Conservation (phyloP, 305 asterid genomes). For the Fraxinus platypoda region DNA sequence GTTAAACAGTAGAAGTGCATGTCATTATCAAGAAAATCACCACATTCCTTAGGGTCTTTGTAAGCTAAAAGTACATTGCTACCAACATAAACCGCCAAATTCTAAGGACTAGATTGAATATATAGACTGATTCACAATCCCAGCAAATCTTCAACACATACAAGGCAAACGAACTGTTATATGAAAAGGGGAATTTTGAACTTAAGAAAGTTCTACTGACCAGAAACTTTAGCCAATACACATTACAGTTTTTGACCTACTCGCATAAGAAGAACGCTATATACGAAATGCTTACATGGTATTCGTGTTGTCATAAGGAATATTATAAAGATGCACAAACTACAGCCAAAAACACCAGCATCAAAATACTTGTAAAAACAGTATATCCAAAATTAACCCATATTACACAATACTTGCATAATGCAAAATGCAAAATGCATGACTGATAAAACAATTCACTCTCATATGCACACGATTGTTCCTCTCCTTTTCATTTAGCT, state of each 20-base stretch:
- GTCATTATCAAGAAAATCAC: background rate
- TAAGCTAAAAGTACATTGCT: background rate
- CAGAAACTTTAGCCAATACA: background rate
- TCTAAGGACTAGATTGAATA: background rate
- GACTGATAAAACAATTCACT: background rate
- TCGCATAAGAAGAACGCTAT: background rate
- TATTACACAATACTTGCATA: background rate
- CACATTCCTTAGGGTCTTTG: background rate
- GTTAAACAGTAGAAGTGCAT: background rate
- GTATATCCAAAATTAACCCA: background rate
- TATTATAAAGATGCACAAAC: background rate
- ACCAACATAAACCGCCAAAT: background rate
- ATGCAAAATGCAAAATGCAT: background rate
- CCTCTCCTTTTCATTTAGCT: background rate
- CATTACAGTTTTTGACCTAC: background rate
- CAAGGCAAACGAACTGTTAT: background rate
- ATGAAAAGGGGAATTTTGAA: background rate
- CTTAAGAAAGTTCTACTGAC: background rate
- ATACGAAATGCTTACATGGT: background rate
- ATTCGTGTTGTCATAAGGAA: background rate
- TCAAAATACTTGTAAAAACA: background rate
- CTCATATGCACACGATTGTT: background rate
- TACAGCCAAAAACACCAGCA: background rate
- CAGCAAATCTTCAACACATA: background rate
- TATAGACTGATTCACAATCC: background rate